Evolutionary conservation across 768 basidiomycete genomes (phyloP).

Genomic region (Psilocybe sp.): DNA sequence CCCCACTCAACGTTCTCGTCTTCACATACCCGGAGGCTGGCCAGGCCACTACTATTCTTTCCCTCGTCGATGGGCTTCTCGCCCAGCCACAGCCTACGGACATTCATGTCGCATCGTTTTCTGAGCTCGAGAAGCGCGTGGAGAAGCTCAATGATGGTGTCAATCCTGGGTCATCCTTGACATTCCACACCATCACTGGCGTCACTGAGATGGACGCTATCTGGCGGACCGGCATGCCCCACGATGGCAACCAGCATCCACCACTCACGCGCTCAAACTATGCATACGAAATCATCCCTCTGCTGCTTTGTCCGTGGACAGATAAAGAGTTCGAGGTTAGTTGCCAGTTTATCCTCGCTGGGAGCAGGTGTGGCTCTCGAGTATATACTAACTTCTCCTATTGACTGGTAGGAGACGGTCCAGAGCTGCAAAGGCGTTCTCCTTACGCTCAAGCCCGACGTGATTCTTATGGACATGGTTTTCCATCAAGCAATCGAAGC

Average conservation of each 20-base stretch:
- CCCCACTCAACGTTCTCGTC: background rate
- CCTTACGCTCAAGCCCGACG: background rate
- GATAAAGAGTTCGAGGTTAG: background rate
- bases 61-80: background rate
- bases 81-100: background rate
- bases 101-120: constrained; percentile 1
- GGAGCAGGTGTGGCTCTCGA: background rate
- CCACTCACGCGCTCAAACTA: background rate
- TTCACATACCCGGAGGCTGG: constrained; percentile 1
- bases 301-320: background rate
- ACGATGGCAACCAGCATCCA: constrained; percentile 1
- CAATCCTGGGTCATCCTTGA: background rate
- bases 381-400: background rate
- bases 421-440: background rate
- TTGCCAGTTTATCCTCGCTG: no score
- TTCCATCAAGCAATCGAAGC: constrained; percentile 3
- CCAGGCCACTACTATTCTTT: background rate
- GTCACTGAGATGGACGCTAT: constrained; percentile 1
- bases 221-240: constrained; percentile 1
- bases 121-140: constrained; percentile 1
- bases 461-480: constrained; percentile 2
- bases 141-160: constrained; percentile 1
- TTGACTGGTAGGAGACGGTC: background rate
- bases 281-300: background rate
- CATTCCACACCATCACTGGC: background rate